Conservation (phyloP, 208 protist species). For the Phytomonas francai region DNA sequence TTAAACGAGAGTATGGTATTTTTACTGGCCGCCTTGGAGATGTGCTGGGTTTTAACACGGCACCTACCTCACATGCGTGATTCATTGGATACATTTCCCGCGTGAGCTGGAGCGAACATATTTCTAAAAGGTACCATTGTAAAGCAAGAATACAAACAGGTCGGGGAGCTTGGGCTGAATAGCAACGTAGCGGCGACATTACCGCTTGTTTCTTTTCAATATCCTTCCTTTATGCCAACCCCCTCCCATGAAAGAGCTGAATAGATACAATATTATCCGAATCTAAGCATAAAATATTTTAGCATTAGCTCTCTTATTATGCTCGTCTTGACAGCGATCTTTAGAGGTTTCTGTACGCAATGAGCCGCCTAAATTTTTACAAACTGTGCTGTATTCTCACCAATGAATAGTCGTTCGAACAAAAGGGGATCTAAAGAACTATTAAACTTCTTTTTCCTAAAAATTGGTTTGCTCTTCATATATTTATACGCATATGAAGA, state of each 20-base stretch:
- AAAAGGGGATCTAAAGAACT: neutral
- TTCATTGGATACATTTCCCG: neutral
- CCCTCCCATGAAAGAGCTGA: neutral
- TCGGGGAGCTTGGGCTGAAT: neutral
- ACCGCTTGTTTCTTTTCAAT: neutral
- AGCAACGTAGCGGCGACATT: neutral
- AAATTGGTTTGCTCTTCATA: neutral
- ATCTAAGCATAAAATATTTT: neutral
- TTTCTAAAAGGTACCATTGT: conserved; percentile 1
- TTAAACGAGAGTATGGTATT: conserved; percentile 50
- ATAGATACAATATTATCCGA: neutral
- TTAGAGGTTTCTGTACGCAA: neutral
- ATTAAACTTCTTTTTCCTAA: neutral
- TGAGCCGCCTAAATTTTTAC: neutral
- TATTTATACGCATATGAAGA: neutral
- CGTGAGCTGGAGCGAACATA: neutral
- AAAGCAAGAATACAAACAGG: neutral
- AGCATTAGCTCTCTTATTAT: neutral
- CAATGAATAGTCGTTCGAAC: neutral
- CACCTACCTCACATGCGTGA: neutral
- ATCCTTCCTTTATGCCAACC: neutral
- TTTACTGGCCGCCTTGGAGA: conserved; percentile 58
- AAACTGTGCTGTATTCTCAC: neutral
- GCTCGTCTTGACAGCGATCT: neutral
- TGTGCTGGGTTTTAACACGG: conserved; percentile 12